Base-by-base conservation (phyloP, 768 basidiomycete species). In the Russula sp. region DNA sequence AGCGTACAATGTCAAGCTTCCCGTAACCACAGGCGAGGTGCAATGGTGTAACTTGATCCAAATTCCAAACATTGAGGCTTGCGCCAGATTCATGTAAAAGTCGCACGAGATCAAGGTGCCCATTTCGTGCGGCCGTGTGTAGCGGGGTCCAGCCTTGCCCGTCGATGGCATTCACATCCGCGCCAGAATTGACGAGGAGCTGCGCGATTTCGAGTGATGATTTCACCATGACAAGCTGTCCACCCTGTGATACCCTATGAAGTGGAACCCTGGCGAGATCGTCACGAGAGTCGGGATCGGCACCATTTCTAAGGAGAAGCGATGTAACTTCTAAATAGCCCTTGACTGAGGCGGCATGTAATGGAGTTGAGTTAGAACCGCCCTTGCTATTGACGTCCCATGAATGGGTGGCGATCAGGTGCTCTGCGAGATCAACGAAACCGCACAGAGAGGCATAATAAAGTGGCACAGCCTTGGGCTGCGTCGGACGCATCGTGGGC, bases 391-490 rank as follows among this genome's bases (percentile, higher is more conserved):
- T 40, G 4, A 57, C 8, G 30, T 57, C 55, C 5, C 8, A 11
- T 22, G 55, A 48, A 28, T 16, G 0, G 20, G 28, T 9, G 6
- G 1, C 3, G 4, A 62, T 36, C 10, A 36, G 26, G 20, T 24
- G 55, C 22, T 32, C 46, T 18, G 50, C 48, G 20, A 62, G 20
- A 7, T 14, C 7, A 20, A 20, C 13, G 14, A 62, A 32, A 7
- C 61, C 61, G 16, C 48, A 62, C 3, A 62, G 28, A 0, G 28
- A 6, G 1, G 61, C 61, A 16, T 62, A 62, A 44, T 62, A 62
- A 28, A 62, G 9, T 2, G 54, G 36, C 0, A 13, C 28, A 24
- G 20, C 61, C 36, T n/a, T 7, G 7, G 53, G 61, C 18, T 2
- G 36, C 2, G 44, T 30, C 5, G 46, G 61, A 3, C 16, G 8